These are phyloP conservation scores for Cornus kousa DNA, from an alignment of 148 eudicot genomes.

Conservation along the genomic window DNA sequence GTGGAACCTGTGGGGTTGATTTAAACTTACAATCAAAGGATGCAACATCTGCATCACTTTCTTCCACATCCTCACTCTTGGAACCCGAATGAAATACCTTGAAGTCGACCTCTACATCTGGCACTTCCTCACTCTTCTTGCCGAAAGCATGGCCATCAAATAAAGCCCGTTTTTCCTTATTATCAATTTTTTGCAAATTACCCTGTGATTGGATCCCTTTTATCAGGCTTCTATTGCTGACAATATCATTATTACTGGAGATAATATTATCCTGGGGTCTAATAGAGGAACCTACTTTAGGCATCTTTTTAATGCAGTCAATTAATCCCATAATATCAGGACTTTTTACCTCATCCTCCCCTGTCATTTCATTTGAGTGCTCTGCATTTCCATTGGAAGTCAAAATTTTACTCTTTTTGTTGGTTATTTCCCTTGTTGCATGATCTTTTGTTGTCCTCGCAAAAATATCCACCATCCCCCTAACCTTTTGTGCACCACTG, in stretches of 20 bases:
- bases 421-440: slow-evolving; percentile 1
- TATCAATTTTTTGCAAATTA: not conserved
- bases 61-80: not conserved
- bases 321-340: not conserved
- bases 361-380: not conserved
- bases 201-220: not conserved
- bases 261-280: not conserved
- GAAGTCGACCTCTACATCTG: not conserved
- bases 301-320: slow-evolving; percentile 6
- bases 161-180: not conserved
- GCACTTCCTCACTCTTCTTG: not conserved
- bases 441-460: not conserved
- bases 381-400: not conserved
- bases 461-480: not conserved
- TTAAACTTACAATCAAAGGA: slow-evolving; percentile 3
- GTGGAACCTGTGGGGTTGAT: too few species aligned
- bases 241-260: not conserved
- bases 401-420: slow-evolving; percentile 4
- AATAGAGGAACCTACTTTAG: not conserved
- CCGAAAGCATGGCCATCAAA: not conserved
- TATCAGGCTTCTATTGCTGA: not conserved
- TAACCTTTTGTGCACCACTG: not conserved
- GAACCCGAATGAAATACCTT: not conserved
- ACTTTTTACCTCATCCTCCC: not conserved
- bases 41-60: not conserved